Conservation (phyloP, 2,329 filamentous ascomycete species). For the Lasiodiplodia sp. region DNA sequence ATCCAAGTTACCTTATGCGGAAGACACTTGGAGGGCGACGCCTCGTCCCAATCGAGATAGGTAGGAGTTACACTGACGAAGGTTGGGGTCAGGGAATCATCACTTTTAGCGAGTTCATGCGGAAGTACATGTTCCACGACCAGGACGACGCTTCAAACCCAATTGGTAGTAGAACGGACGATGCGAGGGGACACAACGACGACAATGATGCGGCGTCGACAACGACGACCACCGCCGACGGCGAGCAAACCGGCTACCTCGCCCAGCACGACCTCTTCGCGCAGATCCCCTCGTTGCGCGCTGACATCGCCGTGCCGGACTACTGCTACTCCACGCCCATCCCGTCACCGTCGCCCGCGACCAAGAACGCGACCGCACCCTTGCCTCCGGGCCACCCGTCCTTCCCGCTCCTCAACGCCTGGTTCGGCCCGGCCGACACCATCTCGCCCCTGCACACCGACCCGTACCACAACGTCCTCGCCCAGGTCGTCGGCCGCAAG, state of each 20-base stretch:
- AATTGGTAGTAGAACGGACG: no score
- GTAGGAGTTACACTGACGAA: conserved; percentile 84
- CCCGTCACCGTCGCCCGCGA: conserved; percentile 34
- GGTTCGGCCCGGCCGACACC: conserved; percentile 88
- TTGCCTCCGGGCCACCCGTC: conserved; percentile 32
- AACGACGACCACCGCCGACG: background rate
- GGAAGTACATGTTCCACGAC: conserved; percentile 61
- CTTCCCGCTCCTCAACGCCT: conserved; percentile 80
- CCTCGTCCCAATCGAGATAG: conserved; percentile 85
- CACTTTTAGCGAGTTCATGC: conserved; percentile 74
- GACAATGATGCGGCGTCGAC: background rate
- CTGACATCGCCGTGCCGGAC: conserved; percentile 82
- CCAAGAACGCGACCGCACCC: conserved; percentile 42
- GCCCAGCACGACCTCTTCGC: conserved; percentile 88
- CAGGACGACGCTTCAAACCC: background rate
- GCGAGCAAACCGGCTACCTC: conserved; percentile 71
- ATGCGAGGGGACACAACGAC: background rate
- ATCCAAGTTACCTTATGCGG: conserved; percentile 75
- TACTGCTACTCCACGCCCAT: conserved; percentile 80
- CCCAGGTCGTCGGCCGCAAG: conserved; percentile 88
- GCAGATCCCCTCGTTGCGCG: conserved; percentile 78
- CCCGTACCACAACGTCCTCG: conserved; percentile 90
- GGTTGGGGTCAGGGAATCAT: conserved; percentile 86
- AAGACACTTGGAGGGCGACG: conserved; percentile 78
- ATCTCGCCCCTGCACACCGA: conserved; percentile 95